Base-by-base conservation (phyloP, 768 basidiomycete genomes). In the Tylopilus vinaceipallidus region DNA sequence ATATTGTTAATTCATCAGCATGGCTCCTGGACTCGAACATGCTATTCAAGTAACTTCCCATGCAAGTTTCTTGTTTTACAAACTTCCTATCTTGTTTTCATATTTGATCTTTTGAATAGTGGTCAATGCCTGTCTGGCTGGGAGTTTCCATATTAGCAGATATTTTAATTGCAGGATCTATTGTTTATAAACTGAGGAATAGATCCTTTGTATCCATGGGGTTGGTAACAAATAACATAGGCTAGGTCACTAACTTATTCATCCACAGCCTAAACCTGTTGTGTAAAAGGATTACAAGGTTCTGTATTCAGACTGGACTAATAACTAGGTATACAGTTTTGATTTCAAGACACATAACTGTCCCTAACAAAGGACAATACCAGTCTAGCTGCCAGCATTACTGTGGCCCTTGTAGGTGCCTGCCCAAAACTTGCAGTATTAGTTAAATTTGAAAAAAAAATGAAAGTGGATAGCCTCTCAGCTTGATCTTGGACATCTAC, bases 291-390 rank as follows among this genome's bases (percentile, higher is more conserved):
- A 38, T 66, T 0, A 36, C 27, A 42, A 62, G 10, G 3, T 60
- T 66, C 49, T 53, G 24, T 11, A 51, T 59, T 17, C 67, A 66
- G 19, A 66, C 67, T 53, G 65, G 65, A 6, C 26, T 62, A 2
- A 46, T 65, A 32, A 66, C 67, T 10, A 40, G 62, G 65, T 53
- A 41, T 47, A 41, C 41, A 17, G 1, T 9, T 37, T 41, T 44
- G 2, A 13, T 45, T 34, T 42, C 7, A 20, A 26, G 4, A 10
- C 5, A 34, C 29, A 1, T 19, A 38, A 2, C 14, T 29, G 27
- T 6, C 6, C 27, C 27, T 64, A 2, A 57, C 32, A 11, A 1
- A 27, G 40, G 0, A 24, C 22, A 5, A 8, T 22, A 6, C 13
- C 12, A 69, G 65, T 27, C 27, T 66, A 12, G 47, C 44, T 26